Conservation (phyloP, 2,329 filamentous ascomycete species). For the Karstenula rhodostoma region DNA sequence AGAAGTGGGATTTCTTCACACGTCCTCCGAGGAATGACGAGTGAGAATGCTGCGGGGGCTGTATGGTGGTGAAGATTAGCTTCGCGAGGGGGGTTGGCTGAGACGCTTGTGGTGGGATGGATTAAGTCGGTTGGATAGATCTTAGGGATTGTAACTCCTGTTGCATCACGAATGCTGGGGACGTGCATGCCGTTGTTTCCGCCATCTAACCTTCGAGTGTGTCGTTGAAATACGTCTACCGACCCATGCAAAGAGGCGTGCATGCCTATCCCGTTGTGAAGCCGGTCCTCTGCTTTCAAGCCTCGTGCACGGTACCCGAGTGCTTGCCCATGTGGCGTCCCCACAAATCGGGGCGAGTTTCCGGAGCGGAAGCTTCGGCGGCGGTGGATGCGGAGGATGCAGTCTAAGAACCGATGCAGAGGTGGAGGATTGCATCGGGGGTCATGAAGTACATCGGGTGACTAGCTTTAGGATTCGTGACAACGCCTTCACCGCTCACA, state of each 20-base stretch:
- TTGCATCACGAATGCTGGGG: too few species aligned
- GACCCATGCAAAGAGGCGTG: conserved; percentile 23
- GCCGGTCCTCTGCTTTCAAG: conserved; percentile 21
- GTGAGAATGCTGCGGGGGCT: too few species aligned
- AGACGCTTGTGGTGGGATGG: too few species aligned
- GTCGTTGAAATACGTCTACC: not conserved
- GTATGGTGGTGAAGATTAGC: too few species aligned
- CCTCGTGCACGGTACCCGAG: conserved; percentile 24
- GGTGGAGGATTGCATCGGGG: not conserved
- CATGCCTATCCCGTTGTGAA: conserved; percentile 35
- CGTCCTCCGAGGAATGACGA: too few species aligned
- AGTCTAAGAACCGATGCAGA: not conserved
- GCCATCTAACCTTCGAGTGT: conserved; percentile 36
- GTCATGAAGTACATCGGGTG: too few species aligned
- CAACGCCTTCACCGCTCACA: not conserved
- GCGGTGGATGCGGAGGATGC: not conserved
- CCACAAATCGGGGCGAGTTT: conserved; percentile 18
- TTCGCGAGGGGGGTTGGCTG: too few species aligned
- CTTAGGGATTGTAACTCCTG: too few species aligned
- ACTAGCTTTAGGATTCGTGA: not conserved
- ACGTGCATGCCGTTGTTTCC: conserved; percentile 41
- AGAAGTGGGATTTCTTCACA: too few species aligned
- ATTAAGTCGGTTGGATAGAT: too few species aligned
- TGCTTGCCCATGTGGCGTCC: conserved; percentile 34
- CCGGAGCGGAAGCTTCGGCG: not conserved